phyloP scores from a whole-genome alignment of 495 filamentous ascomycete species.

The Clavariopsis aquatica region DNA sequence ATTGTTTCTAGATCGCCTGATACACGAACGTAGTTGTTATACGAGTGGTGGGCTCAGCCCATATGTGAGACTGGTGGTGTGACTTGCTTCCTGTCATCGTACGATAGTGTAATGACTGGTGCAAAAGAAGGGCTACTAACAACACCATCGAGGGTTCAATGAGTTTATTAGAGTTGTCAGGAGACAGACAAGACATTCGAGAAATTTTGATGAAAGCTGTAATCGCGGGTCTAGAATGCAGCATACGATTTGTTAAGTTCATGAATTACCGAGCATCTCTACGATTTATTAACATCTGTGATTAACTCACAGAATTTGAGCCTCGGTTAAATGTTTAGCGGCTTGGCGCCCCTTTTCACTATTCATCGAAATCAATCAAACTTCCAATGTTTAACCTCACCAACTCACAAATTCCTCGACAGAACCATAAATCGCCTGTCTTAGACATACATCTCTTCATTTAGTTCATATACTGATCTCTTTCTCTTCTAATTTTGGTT shows the following conservation, averaged over 20 bases:
- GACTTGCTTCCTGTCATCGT: slow-evolving; percentile 9
- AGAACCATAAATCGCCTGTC: too few relatives aligned
- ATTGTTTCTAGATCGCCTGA: slow-evolving; percentile 2
- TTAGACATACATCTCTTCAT: too few relatives aligned
- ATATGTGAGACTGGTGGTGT: slow-evolving; percentile 15
- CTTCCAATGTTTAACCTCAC: background rate
- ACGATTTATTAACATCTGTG: too few relatives aligned
- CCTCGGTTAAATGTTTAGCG: background rate
- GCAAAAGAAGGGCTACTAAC: background rate
- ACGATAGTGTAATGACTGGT: slow-evolving; percentile 3
- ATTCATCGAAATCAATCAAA: background rate
- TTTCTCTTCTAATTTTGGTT: too few relatives aligned
- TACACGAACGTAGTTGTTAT: background rate
- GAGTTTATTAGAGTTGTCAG: background rate
- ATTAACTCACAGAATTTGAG: too few relatives aligned
- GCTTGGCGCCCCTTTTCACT: background rate
- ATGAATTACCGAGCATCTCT: too few relatives aligned
- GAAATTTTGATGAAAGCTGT: background rate
- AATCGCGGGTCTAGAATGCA: background rate
- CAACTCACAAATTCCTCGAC: background rate
- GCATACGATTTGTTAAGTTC: too few relatives aligned
- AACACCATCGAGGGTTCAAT: background rate
- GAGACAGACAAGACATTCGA: background rate
- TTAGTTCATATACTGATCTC: too few relatives aligned
- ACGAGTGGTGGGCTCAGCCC: background rate